These are phyloP conservation scores for Mycena polygramma DNA, from an alignment of 768 basidiomycete genomes.

Conservation along the genomic window DNA sequence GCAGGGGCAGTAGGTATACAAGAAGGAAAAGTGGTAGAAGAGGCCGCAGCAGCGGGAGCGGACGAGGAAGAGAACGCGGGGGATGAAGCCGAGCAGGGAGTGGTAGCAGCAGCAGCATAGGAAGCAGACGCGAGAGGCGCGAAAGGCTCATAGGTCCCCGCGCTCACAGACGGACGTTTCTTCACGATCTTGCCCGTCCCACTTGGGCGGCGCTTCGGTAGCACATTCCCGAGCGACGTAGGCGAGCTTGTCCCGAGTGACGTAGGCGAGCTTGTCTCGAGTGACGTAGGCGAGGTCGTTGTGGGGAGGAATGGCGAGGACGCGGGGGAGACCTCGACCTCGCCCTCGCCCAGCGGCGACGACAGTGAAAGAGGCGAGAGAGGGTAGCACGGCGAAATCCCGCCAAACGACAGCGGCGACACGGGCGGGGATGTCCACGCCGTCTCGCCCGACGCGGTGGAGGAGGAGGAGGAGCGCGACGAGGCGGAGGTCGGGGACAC, in stretches of 20 bases:
- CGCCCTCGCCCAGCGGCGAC: too few relatives aligned
- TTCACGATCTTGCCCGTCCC: not conserved
- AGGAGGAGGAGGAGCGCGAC: not conserved
- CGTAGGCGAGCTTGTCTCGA: too few relatives aligned
- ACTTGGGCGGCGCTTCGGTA: not conserved
- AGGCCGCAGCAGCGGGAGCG: too few relatives aligned
- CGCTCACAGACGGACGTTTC: not conserved
- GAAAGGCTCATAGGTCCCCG: not conserved
- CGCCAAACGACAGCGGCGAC: not conserved
- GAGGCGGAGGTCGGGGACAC: not conserved
- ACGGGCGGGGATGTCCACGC: conserved; percentile 24
- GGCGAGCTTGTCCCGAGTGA: too few relatives aligned
- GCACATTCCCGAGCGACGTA: not conserved
- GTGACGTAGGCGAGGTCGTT: too few relatives aligned
- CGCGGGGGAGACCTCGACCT: too few relatives aligned
- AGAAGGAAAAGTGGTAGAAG: too few relatives aligned
- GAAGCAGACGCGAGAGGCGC: too few relatives aligned
- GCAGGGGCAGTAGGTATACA: too few relatives aligned
- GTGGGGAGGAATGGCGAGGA: too few relatives aligned
- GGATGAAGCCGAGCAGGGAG: too few relatives aligned
- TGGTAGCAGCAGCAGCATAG: not conserved
- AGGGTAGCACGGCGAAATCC: not conserved
- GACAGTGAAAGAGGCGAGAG: not conserved
- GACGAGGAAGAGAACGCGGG: too few relatives aligned
- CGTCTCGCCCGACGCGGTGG: conserved; percentile 18